A percentile compares a stretch with the other conserved stretches of the same genome.
Conservation (phyloP, 108 stramenopile species). For the Nannochloropsis gaditana region DNA sequence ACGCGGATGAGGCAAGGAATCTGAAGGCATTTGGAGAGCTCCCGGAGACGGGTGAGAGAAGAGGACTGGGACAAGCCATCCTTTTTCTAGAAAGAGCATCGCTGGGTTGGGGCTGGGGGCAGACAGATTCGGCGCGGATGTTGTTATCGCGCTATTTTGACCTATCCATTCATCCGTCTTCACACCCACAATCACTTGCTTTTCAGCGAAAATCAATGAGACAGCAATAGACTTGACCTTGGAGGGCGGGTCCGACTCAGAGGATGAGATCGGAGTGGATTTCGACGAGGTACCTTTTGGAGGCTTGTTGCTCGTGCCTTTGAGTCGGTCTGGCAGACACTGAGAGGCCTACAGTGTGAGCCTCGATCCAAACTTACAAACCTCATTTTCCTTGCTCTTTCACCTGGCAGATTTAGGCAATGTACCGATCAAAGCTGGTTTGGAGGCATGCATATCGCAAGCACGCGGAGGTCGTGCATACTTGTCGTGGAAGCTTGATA, state of each 20-base stretch:
- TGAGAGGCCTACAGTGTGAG: too few species aligned
- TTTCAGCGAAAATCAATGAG: conserved; percentile 88
- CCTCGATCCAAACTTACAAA: too few species aligned
- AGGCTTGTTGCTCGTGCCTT: background rate
- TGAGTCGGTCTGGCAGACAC: background rate
- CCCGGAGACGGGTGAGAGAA: conserved; percentile 61
- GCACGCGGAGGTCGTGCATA: too few species aligned
- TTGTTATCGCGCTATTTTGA: background rate
- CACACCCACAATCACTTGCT: background rate
- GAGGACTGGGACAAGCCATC: background rate
- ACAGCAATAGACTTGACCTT: conserved; percentile 97
- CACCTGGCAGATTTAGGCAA: too few species aligned
- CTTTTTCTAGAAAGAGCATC: background rate
- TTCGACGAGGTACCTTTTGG: conserved; percentile 39
- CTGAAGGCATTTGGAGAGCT: conserved; percentile 97
- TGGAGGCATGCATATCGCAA: too few species aligned
- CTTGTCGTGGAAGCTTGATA: too few species aligned
- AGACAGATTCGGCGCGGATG: background rate
- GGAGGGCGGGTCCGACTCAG: conserved; percentile 76
- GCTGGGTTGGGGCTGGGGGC: background rate
- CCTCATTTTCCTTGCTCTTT: too few species aligned
- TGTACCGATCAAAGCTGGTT: too few species aligned
- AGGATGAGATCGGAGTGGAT: conserved; percentile 50
- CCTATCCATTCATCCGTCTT: background rate
- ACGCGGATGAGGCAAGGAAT: conserved; percentile 98